Evolutionary conservation across 208 protist genomes (phyloP), one percentile per base, ranked within the genome.

Genomic region (Acanthamoeba triangularis): DNA sequence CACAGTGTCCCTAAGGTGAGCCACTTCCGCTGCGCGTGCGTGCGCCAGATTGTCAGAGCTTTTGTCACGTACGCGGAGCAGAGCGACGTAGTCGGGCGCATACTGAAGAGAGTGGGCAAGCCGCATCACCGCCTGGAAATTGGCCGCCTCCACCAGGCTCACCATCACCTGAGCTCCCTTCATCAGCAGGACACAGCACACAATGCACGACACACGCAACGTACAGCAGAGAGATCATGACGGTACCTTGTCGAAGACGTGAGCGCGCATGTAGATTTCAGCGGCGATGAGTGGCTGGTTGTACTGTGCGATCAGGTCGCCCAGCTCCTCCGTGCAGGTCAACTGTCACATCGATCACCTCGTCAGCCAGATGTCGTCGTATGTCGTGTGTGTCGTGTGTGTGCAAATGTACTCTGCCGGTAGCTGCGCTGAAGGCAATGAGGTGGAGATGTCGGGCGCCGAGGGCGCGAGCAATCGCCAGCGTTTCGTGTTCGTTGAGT

Each of bases 171-270:
- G 33, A 1, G 54, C 54, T 23, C 16, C 20, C 5, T 13, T 10
- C 54, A 6, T 13, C 20, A 13, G 16, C 54, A 13, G 54, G 16
- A 41, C 37, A 41, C 37, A 41, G 37, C 37, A 41, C 37, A 41
- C 37, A 41, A 41, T 3, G 3, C 37, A 41, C 37, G 37, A 41
- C 37, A 41, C 3, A 3, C 23, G 0, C 13, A 10, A n/a, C 61
- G 61, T n/a, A n/a, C n/a, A n/a, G 63, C 18, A 69, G 13, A 72
- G n/a, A 35, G 30, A 11, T 13, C 10, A 37, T 8, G 63, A 1
- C 6, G 16, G 74, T n/a, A 90, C 82, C 82, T 90, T 90, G 82
- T 90, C 82, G 28, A 67, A 44, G 54, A 90, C 52, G 82, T 90
- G 82, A 0, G 82, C 82, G 2, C 30, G 41, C 33, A 90, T 47